Conservation (phyloP, 1,284 basidiomycete species). For the Trichosporon ovoides region DNA sequence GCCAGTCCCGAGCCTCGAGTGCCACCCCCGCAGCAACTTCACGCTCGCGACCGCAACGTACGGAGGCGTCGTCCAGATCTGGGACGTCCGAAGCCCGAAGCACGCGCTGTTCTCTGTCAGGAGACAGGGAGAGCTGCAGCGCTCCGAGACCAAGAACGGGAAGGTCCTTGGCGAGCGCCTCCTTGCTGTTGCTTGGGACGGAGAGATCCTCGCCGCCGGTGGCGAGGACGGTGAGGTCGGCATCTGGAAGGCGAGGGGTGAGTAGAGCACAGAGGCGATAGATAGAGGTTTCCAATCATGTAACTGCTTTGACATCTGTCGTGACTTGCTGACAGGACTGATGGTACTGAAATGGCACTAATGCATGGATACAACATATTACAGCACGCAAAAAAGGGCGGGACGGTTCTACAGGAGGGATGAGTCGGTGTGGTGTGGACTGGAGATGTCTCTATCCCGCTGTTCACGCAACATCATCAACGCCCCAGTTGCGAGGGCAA, state of each 20-base stretch:
- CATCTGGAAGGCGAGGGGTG: constrained; percentile 61
- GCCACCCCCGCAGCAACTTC: constrained; percentile 58
- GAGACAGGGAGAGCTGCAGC: constrained; percentile 14
- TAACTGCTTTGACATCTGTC: constrained; percentile 4
- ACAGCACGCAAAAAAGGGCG: too few species aligned
- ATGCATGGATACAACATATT: not conserved
- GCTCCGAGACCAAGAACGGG: constrained; percentile 42
- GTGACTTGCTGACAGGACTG: not conserved
- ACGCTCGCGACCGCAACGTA: constrained; percentile 76
- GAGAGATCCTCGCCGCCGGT: constrained; percentile 65
- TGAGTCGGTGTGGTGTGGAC: too few species aligned
- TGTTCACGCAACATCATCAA: too few species aligned
- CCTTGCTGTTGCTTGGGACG: constrained; percentile 69
- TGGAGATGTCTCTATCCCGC: too few species aligned
- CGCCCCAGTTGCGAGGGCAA: not conserved
- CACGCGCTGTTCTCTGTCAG: constrained; percentile 56
- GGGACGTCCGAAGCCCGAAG: constrained; percentile 69
- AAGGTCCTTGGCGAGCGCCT: constrained; percentile 56
- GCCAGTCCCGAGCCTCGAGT: constrained; percentile 65
- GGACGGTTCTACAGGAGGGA: too few species aligned
- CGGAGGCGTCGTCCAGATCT: constrained; percentile 73
- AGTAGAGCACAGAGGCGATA: constrained; percentile 22
- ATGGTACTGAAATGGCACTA: not conserved
- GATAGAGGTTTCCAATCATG: not conserved
- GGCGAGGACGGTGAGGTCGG: constrained; percentile 75